These are phyloP conservation scores for Salix udensis DNA, from an alignment of 345 rosid genomes.

Conservation along the genomic window DNA sequence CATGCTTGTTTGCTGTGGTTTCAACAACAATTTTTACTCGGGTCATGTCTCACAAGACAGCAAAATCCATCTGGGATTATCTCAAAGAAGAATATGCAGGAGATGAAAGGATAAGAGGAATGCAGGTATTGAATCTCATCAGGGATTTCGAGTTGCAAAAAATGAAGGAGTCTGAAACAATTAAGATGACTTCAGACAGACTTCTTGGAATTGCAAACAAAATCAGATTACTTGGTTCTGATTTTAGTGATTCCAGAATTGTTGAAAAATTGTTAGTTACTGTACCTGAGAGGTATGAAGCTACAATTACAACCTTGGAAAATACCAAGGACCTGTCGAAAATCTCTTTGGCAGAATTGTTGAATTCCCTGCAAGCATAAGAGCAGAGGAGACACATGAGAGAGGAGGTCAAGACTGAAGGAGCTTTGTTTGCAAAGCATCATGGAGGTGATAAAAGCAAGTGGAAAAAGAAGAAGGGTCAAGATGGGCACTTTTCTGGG, in stretches of 20 bases:
- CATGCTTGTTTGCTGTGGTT: not conserved
- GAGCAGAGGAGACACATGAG: not conserved
- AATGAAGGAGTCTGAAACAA: not conserved
- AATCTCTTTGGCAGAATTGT: not conserved
- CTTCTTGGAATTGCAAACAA: not conserved
- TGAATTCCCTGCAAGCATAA: not conserved
- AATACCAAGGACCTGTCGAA: not conserved
- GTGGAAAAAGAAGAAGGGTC: not conserved
- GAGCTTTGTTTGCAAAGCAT: not conserved
- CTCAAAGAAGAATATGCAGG: not conserved
- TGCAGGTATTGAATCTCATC: not conserved
- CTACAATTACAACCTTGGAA: not conserved
- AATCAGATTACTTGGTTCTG: not conserved
- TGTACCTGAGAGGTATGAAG: not conserved
- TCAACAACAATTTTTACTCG: not conserved
- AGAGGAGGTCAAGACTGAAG: not conserved
- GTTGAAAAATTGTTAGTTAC: not conserved
- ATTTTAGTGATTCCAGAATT: not conserved
- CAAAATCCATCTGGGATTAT: not conserved
- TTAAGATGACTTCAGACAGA: not conserved
- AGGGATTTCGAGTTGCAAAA: not conserved
- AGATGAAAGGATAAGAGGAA: not conserved
- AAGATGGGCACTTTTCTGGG: not conserved
- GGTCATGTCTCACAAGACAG: not conserved
- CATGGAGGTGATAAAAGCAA: not conserved